phyloP scores from a whole-genome alignment of 768 basidiomycete genomes.

The Termitomyces sp. region DNA sequence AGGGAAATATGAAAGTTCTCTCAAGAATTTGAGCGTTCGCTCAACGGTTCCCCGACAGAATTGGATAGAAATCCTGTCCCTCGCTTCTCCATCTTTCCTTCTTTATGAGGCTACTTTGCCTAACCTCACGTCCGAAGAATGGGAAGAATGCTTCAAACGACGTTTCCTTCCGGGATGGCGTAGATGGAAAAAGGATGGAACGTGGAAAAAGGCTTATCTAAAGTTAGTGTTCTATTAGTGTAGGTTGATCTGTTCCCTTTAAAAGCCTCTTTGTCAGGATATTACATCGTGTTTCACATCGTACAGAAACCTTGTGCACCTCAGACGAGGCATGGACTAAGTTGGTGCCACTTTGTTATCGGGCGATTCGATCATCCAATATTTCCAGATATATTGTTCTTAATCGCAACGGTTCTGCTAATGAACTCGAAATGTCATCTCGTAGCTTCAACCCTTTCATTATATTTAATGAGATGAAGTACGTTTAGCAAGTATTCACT shows the following conservation, averaged over 20 bases:
- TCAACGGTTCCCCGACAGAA: conserved; percentile 67
- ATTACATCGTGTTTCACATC: conserved; percentile 64
- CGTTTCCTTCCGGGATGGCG: conserved; percentile 76
- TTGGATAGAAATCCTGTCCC: conserved; percentile 71
- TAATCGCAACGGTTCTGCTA: conserved; percentile 71
- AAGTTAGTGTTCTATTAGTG: conserved; percentile 40
- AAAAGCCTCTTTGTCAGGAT: conserved; percentile 31
- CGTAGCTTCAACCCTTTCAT: conserved; percentile 60
- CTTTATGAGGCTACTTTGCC: conserved; percentile 66
- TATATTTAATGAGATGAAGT: conserved; percentile 80
- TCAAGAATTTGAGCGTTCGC: conserved; percentile 59
- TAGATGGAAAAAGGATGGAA: conserved; percentile 56
- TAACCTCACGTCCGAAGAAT: conserved; percentile 56
- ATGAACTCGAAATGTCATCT: conserved; percentile 62
- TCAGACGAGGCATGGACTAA: conserved; percentile 81
- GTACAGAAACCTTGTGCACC: conserved; percentile 63
- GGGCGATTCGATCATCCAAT: conserved; percentile 1
- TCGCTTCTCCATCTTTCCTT: conserved; percentile 56
- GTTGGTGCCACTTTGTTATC: conserved; percentile 30
- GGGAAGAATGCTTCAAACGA: conserved; percentile 69
- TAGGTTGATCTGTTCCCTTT: conserved; percentile 5
- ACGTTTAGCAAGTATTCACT: conserved; percentile 13
- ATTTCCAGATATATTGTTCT: conserved; percentile 55
- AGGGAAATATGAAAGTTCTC: conserved; percentile 38
- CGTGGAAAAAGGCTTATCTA: conserved; percentile 62